Evolutionary conservation across 495 filamentous ascomycete species (phyloP).

Genomic region (Sordaria brevicollis): DNA sequence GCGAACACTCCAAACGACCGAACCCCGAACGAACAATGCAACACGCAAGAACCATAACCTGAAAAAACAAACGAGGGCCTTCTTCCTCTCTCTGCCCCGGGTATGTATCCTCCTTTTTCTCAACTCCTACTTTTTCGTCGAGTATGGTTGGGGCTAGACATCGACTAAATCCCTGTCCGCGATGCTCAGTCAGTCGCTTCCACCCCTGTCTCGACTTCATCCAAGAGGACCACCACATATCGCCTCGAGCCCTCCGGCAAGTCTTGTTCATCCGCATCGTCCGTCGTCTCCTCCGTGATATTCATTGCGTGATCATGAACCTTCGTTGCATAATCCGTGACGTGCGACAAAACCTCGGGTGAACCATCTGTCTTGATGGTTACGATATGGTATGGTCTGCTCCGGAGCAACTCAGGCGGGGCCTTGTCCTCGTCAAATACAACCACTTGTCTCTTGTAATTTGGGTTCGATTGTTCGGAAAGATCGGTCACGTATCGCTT

Average conservation of each 20-base stretch:
- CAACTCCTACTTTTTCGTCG: not conserved
- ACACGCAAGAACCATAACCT: not conserved
- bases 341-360: slow-evolving; percentile 4
- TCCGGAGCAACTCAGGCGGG: slow-evolving; percentile 13
- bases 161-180: not conserved
- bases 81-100: not conserved
- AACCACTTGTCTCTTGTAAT: slow-evolving; percentile 16
- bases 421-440: slow-evolving; percentile 20
- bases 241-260: slow-evolving; percentile 7
- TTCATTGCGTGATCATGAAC: slow-evolving; percentile 12
- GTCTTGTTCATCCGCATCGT: not conserved
- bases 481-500: slow-evolving; percentile 19
- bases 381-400: slow-evolving; percentile 17
- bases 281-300: slow-evolving; percentile 14
- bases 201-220: slow-evolving; percentile 6
- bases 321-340: slow-evolving; percentile 2
- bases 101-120: not conserved
- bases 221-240: slow-evolving; percentile 21
- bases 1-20: not conserved
- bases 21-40: not conserved
- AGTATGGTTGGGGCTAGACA: not conserved
- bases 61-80: not conserved
- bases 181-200: not conserved
- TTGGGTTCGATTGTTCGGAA: not conserved
- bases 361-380: slow-evolving; percentile 20